Base-by-base conservation (phyloP, 495 filamentous ascomycete species). In the Cercophora newfieldiana region DNA sequence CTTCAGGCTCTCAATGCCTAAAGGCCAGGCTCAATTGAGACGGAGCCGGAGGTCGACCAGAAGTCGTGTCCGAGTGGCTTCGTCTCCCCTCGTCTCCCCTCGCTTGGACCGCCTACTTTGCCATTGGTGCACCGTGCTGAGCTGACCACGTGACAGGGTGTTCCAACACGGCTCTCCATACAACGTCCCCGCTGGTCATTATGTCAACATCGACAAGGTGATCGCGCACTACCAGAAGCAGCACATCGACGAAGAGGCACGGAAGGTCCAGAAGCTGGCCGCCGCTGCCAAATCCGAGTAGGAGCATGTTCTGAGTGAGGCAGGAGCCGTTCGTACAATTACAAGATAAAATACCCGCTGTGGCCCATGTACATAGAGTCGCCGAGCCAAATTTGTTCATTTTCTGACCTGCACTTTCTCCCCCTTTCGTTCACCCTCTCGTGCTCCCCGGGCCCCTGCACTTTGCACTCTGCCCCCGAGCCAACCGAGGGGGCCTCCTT, bases 221-320 rank as follows among this genome's bases (percentile, higher is more conserved):
- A 74, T 81, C 18, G 81, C 77, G 58, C 80, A 83, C 69, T 84
- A 81, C 75, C 69, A 73, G 67, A 72, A 80, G 72, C 73, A 81
- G 65, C 75, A 81, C 61, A 72, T 77, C 56, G 76, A 72, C 14
- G 79, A 79, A 47, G 81, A 84, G 71, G 81, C 77, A 66, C 77
- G 78, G 51, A 82, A 81, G 69, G 70, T 71, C 30, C 75, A 76
- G 77, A 78, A 75, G 72, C 65, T 83, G 12, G 76, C 68, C 19
- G 64, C 74, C 18, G 76, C 68, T 19, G 64, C 74, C 18, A 58
- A 67, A 66, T 65, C 74, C 21, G 57, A 69, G 69, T 67, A 72
- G 53, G 37, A 47, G 44, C 55, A 29, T 59, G 64, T 60, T 60
- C 24, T 69, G 29, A 28, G 31, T 26, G 61, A 25, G 44, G 47